Evolutionary conservation across 2,329 filamentous ascomycete species (phyloP), one percentile per base, ranked within the genome.

Genomic region (Kalaharituber pfeilii): DNA sequence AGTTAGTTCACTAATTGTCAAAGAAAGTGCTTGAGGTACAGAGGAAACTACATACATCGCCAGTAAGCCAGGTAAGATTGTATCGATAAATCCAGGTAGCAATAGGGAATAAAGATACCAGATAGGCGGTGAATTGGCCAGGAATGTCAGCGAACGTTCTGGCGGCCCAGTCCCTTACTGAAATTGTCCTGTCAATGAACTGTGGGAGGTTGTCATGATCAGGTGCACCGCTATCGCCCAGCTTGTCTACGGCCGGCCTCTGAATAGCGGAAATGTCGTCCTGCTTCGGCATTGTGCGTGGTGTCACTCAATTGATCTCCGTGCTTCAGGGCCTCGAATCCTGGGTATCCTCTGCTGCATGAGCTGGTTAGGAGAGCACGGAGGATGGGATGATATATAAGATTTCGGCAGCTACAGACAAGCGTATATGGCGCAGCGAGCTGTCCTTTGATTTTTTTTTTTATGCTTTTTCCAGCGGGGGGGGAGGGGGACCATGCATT

Each of bases 61-160:
- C 72, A 25, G 71, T 52, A 27, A 73, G 65, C 73, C 73, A 75
- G 11, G 67, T 66, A 53, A 65, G 57, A 57, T 75, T 75, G 63
- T 75, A 75, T 52, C 72, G 73, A 58, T 69, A 69, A 53, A 75
- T 72, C 73, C 73, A 75, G 13, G 66, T 66, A 55, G 70, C 62
- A 61, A 74, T 75, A 2, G 73, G 73, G 57, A 75, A 75, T 18
- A 75, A 63, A 57, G 51, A 56, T 18, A 59, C 52, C 45, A 57
- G 44, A 49, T 60, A 60, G 25, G 53, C 54, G 33, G 50, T 42
- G 29, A 60, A 18, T 27, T 60, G 57, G 7, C 55, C 55, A 24
- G 58, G 58, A 13, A 60, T 50, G 51, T 60, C 55, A 26, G 26
- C 26, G 30, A 60, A 60, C 24, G 55, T 57, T 2, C 45, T 27